Base-by-base conservation (phyloP, 192 early-diverging fungal genomes). In the Coemansia sp. region DNA sequence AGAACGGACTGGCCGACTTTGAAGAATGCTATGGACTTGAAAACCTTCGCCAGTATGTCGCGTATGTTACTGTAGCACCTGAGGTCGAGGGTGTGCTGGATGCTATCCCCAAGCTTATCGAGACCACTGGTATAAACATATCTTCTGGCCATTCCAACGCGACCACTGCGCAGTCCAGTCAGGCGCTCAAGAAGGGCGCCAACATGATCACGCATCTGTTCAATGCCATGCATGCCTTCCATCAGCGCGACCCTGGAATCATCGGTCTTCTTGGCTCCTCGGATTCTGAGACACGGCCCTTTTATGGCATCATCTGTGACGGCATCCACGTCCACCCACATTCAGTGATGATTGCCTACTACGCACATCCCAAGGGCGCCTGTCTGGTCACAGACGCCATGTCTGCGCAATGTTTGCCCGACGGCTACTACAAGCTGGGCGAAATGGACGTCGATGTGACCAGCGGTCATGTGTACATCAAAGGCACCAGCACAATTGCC, bases 211-310 rank as follows among this genome's bases (percentile, higher is more conserved):
- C 92, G 0, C 92, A 94, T 67, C 73, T 94, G 52, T 94, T 93
- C 77, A 94, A 94, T 64, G 92, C 92, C 36, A 92, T 93, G 92
- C 87, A 88, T 36, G 64, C 89, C 63, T 94, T 94, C 72, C 92
- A 94, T 75, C 92, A 94, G 75, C 88, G 92, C 55, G 91, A 94
- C 68, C 92, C 92, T 5, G 92, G 91, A 48, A 75, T 91, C 52
- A 85, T 93, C 57, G 92, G 92, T 22, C 67, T 93, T 7, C 76
- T 94, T n/a, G 91, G 91, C 30, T 67, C 74, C 1, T 38, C 70
- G 5, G 71, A 66, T 4, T 80, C 84, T 0, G 32, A 32, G 10
- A 33, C 32, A 12, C 87, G 90, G 38, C 91, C 92, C 28, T 93
- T 85, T 71, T 94, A 92, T 71, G 92, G 92, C 48, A 82, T 93